Percentiles rank a stretch among this genome's conserved stretches.
Conservation (phyloP, 306 rosid genomes). For the Quercus cerris region DNA sequence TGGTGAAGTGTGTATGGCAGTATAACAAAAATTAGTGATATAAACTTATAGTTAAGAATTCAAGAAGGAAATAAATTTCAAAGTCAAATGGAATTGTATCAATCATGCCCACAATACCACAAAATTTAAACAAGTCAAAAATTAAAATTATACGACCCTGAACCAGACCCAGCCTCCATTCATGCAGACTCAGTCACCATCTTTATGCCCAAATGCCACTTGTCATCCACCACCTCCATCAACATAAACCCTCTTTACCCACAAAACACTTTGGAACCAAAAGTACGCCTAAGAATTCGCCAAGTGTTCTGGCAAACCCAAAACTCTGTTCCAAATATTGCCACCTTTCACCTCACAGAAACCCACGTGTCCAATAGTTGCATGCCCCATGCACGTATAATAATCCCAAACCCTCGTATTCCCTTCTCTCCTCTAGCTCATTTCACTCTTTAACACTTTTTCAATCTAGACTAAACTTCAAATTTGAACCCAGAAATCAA, state of each 20-base stretch:
- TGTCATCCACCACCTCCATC: background rate
- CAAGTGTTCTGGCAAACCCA: background rate
- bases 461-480: too few species aligned
- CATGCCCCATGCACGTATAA: slow-evolving; percentile 34
- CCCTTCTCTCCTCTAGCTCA: background rate
- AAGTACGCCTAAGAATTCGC: slow-evolving; percentile 3
- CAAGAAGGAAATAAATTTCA: too few species aligned
- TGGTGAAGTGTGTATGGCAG: too few species aligned
- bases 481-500: background rate
- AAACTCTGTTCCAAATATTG: background rate
- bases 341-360: background rate
- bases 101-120: too few species aligned
- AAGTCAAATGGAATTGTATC: too few species aligned
- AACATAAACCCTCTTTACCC: background rate
- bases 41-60: too few species aligned
- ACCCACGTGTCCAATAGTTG: slow-evolving; percentile 9
- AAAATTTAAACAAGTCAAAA: too few species aligned
- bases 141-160: background rate
- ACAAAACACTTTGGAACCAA: slow-evolving; percentile 1
- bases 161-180: background rate
- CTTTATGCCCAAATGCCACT: background rate
- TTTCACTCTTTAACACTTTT: background rate
- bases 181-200: background rate
- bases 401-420: too few species aligned
- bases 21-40: too few species aligned